A percentile compares a stretch with the other conserved stretches of the same genome.
Conservation (phyloP, 1,284 basidiomycete genomes). For the Marasmius sp. region DNA sequence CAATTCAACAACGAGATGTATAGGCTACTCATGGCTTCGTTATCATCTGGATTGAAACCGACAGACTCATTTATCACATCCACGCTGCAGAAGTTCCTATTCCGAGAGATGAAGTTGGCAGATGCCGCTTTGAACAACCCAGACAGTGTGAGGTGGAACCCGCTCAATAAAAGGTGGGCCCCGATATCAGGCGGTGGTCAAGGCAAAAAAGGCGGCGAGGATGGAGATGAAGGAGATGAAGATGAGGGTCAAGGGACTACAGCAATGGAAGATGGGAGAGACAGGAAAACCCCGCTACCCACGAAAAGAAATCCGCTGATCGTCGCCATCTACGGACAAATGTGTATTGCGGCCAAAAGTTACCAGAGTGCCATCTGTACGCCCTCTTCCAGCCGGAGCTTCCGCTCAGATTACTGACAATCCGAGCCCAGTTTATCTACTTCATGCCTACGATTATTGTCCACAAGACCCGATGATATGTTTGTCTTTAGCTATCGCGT, state of each 20-base stretch:
- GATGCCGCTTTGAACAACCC: conserved; percentile 64
- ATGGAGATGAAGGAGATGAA: conserved; percentile 28
- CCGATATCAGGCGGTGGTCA: conserved; percentile 20
- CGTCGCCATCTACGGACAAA: conserved; percentile 83
- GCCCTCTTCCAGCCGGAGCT: conserved; percentile 25
- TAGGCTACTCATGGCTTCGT: conserved; percentile 68
- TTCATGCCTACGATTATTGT: conserved; percentile 85
- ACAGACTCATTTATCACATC: conserved; percentile 75
- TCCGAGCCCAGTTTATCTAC: conserved; percentile 69
- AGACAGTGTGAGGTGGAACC: conserved; percentile 60
- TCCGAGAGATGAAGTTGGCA: conserved; percentile 71
- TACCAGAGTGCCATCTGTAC: conserved; percentile 90
- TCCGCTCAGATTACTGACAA: background rate
- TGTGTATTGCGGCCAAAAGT: conserved; percentile 82
- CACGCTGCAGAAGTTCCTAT: conserved; percentile 78
- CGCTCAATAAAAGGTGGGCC: conserved; percentile 52
- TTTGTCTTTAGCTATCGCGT: conserved; percentile 80
- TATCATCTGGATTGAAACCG: conserved; percentile 67
- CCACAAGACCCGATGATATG: conserved; percentile 86
- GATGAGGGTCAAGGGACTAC: conserved; percentile 21
- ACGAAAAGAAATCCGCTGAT: conserved; percentile 75
- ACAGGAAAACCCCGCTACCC: conserved; percentile 44
- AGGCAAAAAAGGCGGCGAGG: conserved; percentile 27
- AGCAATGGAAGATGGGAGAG: conserved; percentile 17
- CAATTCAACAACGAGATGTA: conserved; percentile 85